Evolutionary conservation across 2,329 filamentous ascomycete species (phyloP).

Genomic region (Alternaria dauci): DNA sequence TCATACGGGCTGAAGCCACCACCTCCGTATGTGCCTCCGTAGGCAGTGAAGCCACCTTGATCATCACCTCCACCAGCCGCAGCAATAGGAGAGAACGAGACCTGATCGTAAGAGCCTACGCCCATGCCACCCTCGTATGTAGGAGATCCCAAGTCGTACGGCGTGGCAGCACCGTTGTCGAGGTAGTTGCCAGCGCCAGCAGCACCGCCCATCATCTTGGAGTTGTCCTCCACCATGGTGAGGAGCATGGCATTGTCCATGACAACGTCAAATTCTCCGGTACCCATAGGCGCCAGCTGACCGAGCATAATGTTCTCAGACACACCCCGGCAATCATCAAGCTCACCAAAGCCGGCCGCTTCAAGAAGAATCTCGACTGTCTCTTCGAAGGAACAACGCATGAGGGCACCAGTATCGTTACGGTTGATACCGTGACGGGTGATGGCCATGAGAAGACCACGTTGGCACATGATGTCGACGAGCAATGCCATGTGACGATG

Average conservation of each 20-base stretch:
- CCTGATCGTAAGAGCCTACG: constrained; percentile 66
- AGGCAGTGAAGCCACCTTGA: constrained; percentile 65
- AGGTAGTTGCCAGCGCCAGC: constrained; percentile 76
- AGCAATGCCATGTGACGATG: constrained; percentile 95
- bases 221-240: constrained; percentile 92
- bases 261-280: constrained; percentile 92
- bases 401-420: constrained; percentile 95
- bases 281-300: constrained; percentile 95
- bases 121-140: constrained; percentile 68
- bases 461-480: constrained; percentile 97
- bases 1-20: constrained; percentile 73
- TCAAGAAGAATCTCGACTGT: constrained; percentile 98
- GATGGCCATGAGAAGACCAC: constrained; percentile 92
- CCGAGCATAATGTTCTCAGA: constrained; percentile 99
- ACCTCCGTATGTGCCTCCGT: constrained; percentile 70
- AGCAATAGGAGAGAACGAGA: constrained; percentile 77
- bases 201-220: constrained; percentile 69
- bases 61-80: constrained; percentile 67
- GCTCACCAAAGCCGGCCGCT: constrained; percentile 90
- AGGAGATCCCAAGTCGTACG: constrained; percentile 80
- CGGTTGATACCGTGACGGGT: constrained; percentile 99
- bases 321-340: constrained; percentile 97
- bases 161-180: constrained; percentile 84
- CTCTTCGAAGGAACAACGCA: constrained; percentile 99
- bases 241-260: constrained; percentile 95